A percentile compares a stretch with the other conserved stretches of the same genome.
Conservation (phyloP, 1,284 basidiomycete species). For the Cutaneotrichosporon arboriforme region DNA sequence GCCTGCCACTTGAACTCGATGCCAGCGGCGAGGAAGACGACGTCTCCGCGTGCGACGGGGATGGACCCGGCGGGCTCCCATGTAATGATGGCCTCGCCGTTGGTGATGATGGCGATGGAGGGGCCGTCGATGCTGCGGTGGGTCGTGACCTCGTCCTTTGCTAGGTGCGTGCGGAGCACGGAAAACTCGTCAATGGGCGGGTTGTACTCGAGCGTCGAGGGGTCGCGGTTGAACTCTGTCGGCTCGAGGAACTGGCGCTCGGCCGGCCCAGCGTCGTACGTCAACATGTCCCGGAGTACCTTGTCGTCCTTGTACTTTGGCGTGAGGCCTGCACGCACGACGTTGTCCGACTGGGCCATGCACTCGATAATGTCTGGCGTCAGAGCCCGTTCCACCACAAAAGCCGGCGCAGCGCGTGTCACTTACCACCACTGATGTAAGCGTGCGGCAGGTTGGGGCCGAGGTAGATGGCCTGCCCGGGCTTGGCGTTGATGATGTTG, state of each 20-base stretch:
- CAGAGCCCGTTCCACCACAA: too few species aligned
- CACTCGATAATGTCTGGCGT: constrained; percentile 85
- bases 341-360: constrained; percentile 98
- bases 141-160: constrained; percentile 41
- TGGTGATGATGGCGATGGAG: constrained; percentile 71
- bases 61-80: constrained; percentile 40
- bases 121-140: constrained; percentile 70
- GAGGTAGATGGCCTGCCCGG: constrained; percentile 89
- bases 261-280: constrained; percentile 69
- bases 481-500: constrained; percentile 73
- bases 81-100: constrained; percentile 57
- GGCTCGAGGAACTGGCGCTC: constrained; percentile 66
- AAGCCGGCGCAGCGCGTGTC: background rate
- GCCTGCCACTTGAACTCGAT: constrained; percentile 54
- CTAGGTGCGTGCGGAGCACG: constrained; percentile 64
- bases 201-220: constrained; percentile 62
- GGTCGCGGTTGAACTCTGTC: constrained; percentile 49
- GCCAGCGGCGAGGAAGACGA: constrained; percentile 78
- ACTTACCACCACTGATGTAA: constrained; percentile 80
- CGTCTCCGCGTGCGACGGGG: constrained; percentile 62
- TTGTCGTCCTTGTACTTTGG: constrained; percentile 91
- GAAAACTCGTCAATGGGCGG: constrained; percentile 94
- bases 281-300: constrained; percentile 81
- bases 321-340: constrained; percentile 95
- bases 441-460: constrained; percentile 96